A percentile compares a stretch with the other conserved stretches of the same genome.
phyloP scores from a whole-genome alignment of 164 flowering plant genomes.

The Umbellularia californica region DNA sequence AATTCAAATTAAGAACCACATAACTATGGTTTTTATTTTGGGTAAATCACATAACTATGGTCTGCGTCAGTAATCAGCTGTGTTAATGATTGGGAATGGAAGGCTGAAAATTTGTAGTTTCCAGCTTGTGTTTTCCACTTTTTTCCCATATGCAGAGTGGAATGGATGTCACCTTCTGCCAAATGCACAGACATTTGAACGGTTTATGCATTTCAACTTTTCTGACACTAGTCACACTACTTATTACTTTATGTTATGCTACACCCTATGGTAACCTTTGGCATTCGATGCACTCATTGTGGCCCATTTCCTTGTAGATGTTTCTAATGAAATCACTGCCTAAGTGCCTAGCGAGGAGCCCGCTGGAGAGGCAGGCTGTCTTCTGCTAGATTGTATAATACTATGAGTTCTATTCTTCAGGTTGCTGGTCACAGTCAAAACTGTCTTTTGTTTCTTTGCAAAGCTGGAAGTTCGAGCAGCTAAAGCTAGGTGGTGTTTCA shows the following conservation, averaged over 20 bases:
- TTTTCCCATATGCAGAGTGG: neutral
- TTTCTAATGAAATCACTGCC: neutral
- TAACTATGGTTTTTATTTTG: too few relatives aligned
- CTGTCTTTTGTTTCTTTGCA: conserved; percentile 16
- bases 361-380: neutral
- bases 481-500: neutral
- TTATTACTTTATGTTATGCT: neutral
- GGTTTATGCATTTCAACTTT: neutral
- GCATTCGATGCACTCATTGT: neutral
- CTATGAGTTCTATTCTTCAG: conserved; percentile 10
- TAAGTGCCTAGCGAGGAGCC: neutral
- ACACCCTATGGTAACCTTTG: neutral
- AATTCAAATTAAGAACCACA: too few relatives aligned
- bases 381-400: neutral
- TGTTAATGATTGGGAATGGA: neutral
- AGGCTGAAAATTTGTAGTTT: neutral
- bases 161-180: neutral
- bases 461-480: conserved; percentile 7
- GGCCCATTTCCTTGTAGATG: conserved; percentile 8
- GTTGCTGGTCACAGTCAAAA: conserved; percentile 15
- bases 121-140: neutral
- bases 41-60: too few relatives aligned
- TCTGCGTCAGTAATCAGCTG: neutral
- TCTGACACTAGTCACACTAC: too few relatives aligned
- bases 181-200: neutral